Base-by-base conservation (phyloP, 768 basidiomycete species). In the Mycena venus region DNA sequence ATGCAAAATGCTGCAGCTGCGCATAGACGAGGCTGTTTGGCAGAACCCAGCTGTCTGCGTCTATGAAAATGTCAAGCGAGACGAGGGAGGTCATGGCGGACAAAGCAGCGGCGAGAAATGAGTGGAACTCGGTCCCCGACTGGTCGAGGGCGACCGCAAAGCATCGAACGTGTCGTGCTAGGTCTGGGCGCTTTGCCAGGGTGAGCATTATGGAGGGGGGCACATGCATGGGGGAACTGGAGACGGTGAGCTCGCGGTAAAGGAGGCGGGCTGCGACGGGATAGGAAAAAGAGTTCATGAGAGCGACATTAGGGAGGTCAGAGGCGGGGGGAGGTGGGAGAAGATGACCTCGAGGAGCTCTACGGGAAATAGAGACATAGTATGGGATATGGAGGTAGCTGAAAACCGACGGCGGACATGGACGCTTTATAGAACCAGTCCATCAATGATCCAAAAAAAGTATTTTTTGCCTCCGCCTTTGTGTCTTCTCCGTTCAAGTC, bases 281-380 rank as follows among this genome's bases (percentile, higher is more conserved):
- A 73, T 84, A 83, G 78, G 92, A 78, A 38, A 80, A 74, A 17
- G 87, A 79, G 74, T 75, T 83, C 9, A 90, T 84, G 23, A 79
- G 82, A 2, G 92, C 86, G 75, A 93, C 85, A 14, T 87, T 80
- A 59, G 85, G 82, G 77, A 94, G 90, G 82, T 88, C 86, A 12
- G 69, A 29, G 17, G n/a, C n/a, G 75, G 66, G 56, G 63, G 53
- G 27, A 80, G 78, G 79, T 75, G 66, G 76, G 81, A 49, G 79
- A 83, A 83, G 80, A 94, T 82, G 81, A 82, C 79, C 83, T 91
- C 89, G 76, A 93, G 78, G 78, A 95, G 90, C 78, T 95, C 94
- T 55, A 82, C 75, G 63, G 94, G 94, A 60, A 94, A 85, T 38
- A 90, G 79, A 75, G 86, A 85, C 90, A 91, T 89, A 80, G 81